These are phyloP conservation scores for Saitozyma sp. DNA, from an alignment of 768 basidiomycete species.

Conservation along the genomic window DNA sequence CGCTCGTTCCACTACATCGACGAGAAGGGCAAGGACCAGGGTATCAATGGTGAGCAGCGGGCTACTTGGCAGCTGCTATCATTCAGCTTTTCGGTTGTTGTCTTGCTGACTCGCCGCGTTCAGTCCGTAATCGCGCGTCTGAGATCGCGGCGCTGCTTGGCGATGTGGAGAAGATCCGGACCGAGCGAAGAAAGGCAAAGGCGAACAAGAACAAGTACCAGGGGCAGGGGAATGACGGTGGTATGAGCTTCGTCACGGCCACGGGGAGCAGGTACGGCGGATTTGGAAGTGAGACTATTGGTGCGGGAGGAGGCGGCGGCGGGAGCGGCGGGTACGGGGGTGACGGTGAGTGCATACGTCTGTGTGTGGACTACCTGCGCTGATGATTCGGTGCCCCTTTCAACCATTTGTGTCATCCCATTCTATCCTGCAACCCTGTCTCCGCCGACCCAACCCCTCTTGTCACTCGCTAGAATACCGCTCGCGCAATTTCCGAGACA, in stretches of 20 bases:
- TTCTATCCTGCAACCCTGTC: too few relatives aligned
- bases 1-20: conserved; percentile 98
- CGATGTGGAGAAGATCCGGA: conserved; percentile 86
- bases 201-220: conserved; percentile 82
- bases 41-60: conserved; percentile 74
- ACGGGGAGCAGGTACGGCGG: conserved; percentile 66
- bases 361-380: too few relatives aligned
- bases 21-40: conserved; percentile 98
- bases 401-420: too few relatives aligned
- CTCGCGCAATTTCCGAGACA: too few relatives aligned
- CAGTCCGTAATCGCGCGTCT: conserved; percentile 90
- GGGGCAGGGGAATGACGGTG: conserved; percentile 79
- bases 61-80: not conserved
- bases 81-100: not conserved
- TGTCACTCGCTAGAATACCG: too few relatives aligned
- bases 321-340: conserved; percentile 45
- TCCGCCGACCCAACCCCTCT: too few relatives aligned
- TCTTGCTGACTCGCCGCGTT: not conserved
- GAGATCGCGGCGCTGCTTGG: conserved; percentile 88
- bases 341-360: too few relatives aligned
- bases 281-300: conserved; percentile 62
- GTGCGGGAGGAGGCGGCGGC: conserved; percentile 49
- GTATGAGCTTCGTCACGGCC: conserved; percentile 62
- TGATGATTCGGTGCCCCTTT: too few relatives aligned
- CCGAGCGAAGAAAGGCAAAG: conserved; percentile 90